Conservation (phyloP, 176 grass and related monocot species). For the Luzula sylvatica region DNA sequence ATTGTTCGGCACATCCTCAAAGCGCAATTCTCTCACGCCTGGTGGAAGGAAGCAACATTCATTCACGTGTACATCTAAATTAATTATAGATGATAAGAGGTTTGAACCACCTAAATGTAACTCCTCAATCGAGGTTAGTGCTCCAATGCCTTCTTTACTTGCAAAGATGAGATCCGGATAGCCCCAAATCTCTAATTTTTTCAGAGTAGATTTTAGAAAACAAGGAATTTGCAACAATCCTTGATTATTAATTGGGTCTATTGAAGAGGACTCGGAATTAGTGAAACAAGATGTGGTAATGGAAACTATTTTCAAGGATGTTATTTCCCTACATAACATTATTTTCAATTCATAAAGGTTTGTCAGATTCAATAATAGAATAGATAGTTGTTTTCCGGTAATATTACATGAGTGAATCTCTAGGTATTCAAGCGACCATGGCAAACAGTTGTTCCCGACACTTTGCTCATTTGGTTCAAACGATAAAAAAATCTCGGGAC, state of each 20-base stretch:
- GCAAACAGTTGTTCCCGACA: not conserved
- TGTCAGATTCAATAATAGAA: not conserved
- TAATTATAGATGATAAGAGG: conserved; percentile 14
- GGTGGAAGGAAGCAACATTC: conserved; percentile 17
- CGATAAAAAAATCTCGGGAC: not conserved
- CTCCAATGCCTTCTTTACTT: not conserved
- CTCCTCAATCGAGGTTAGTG: conserved; percentile 15
- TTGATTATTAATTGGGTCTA: not conserved
- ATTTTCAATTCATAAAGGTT: not conserved
- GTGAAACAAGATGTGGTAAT: no score
- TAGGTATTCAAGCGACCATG: no score
- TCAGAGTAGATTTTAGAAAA: conserved; percentile 2
- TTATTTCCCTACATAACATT: not conserved
- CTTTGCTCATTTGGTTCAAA: not conserved
- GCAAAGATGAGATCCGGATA: conserved; percentile 7
- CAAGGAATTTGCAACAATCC: not conserved
- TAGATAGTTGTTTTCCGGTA: no score
- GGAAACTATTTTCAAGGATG: not conserved
- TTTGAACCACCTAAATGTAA: conserved; percentile 14
- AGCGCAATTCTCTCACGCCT: not conserved
- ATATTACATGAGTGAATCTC: no score
- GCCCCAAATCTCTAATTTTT: not conserved
- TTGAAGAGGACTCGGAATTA: no score
- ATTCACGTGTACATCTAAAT: not conserved
- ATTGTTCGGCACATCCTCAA: conserved; percentile 2